These are phyloP conservation scores for Russula olivacea DNA, from an alignment of 768 basidiomycete species.

Conservation along the genomic window DNA sequence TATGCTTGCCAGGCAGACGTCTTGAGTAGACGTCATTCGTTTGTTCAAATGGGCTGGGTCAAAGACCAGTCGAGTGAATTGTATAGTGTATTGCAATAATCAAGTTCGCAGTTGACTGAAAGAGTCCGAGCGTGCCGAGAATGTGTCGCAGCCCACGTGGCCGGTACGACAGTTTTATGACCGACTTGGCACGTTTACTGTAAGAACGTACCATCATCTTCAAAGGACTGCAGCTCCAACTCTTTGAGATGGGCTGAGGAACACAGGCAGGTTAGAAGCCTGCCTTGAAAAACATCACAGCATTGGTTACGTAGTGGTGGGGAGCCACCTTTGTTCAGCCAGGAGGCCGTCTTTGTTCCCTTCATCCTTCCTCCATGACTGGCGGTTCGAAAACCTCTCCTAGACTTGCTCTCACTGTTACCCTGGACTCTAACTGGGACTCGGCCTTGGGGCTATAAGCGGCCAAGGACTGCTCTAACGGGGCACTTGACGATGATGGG, in stretches of 20 bases:
- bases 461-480: background rate
- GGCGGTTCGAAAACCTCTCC: constrained; percentile 9
- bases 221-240: background rate
- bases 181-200: background rate
- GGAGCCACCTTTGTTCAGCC: constrained; percentile 1
- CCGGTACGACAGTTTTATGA: background rate
- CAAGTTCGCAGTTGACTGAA: background rate
- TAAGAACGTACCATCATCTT: constrained; percentile 7
- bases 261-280: constrained; percentile 1
- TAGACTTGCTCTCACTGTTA: constrained; percentile 4
- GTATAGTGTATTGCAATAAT: background rate
- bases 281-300: constrained; percentile 18
- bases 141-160: constrained; percentile 11
- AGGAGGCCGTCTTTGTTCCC: constrained; percentile 16
- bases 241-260: background rate
- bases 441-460: background rate
- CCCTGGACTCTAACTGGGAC: background rate
- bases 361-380: constrained; percentile 12
- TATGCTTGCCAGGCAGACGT: background rate
- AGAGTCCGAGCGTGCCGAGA: constrained; percentile 9
- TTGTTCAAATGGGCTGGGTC: background rate
- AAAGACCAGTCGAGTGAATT: background rate
- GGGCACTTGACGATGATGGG: background rate
- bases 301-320: constrained; percentile 1
- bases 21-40: background rate